phyloP scores from a whole-genome alignment of 2,329 filamentous ascomycete genomes.

The Colletotrichum chrysophilum region DNA sequence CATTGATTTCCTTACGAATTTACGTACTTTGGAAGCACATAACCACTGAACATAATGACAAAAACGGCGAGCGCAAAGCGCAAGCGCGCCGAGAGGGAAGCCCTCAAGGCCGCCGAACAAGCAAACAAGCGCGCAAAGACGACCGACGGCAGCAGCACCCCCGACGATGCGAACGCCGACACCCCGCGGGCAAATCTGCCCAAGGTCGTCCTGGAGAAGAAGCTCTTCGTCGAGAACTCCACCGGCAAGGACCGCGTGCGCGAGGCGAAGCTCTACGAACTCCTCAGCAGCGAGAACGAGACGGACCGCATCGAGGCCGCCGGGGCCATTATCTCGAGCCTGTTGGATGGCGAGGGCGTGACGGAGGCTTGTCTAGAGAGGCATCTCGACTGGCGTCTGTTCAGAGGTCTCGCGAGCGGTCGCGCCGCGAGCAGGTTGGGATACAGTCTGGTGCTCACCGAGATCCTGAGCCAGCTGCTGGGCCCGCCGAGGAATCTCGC shows the following conservation, averaged over 20 bases:
- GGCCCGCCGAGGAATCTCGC: slow-evolving; percentile 48
- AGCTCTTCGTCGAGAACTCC: slow-evolving; percentile 56
- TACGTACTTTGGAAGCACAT: not conserved
- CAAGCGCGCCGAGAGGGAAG: slow-evolving; percentile 25
- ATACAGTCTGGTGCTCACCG: slow-evolving; percentile 87
- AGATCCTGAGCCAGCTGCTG: slow-evolving; percentile 76
- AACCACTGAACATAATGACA: slow-evolving; percentile 6
- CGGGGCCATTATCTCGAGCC: slow-evolving; percentile 60
- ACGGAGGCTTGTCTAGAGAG: slow-evolving; percentile 59
- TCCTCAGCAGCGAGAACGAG: slow-evolving; percentile 64
- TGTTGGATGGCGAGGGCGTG: slow-evolving; percentile 55
- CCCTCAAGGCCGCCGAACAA: slow-evolving; percentile 17
- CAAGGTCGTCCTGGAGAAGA: slow-evolving; percentile 36
- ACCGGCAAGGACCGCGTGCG: slow-evolving; percentile 59
- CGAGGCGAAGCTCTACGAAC: slow-evolving; percentile 65
- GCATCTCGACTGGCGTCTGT: slow-evolving; percentile 72
- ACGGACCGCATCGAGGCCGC: slow-evolving; percentile 63
- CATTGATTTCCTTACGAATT: too few relatives aligned
- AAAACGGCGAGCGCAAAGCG: slow-evolving; percentile 24
- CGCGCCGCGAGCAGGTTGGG: slow-evolving; percentile 88
- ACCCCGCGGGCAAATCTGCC: slow-evolving; percentile 15
- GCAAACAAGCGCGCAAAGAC: slow-evolving; percentile 30
- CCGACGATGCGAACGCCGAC: not conserved
- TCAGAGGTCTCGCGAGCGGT: slow-evolving; percentile 87
- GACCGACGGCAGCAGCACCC: slow-evolving; percentile 17